phyloP scores from a whole-genome alignment of 495 filamentous ascomycete species.

The Trichocladium uniseriatum region DNA sequence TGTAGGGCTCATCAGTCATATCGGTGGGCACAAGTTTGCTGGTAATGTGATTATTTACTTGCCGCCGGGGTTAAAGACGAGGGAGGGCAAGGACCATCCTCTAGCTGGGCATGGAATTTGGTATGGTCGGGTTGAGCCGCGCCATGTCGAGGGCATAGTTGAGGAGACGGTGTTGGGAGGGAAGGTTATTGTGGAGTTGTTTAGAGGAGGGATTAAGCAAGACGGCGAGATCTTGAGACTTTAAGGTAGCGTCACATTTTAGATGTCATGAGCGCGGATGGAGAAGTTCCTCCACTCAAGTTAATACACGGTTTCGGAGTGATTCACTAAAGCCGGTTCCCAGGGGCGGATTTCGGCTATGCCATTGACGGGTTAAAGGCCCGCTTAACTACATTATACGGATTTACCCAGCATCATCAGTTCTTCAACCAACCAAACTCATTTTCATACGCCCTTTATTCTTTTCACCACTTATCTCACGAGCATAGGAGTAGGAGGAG shows the following conservation, averaged over 20 bases:
- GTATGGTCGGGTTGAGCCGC: slow-evolving; percentile 85
- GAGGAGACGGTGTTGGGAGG: slow-evolving; percentile 68
- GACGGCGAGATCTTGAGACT: slow-evolving; percentile 36
- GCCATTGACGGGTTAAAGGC: slow-evolving; percentile 5
- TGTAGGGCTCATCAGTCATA: slow-evolving; percentile 74
- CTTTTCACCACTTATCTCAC: not conserved
- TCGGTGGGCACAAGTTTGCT: slow-evolving; percentile 88
- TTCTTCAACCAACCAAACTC: not conserved
- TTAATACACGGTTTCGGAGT: no score
- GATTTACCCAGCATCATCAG: not conserved
- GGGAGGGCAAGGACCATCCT: slow-evolving; percentile 36
- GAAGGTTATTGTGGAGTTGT: slow-evolving; percentile 65
- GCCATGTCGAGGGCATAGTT: slow-evolving; percentile 78
- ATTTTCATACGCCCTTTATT: not conserved
- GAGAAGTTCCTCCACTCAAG: no score
- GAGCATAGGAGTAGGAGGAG: not conserved
- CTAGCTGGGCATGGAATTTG: slow-evolving; percentile 79
- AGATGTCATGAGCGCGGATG: no score
- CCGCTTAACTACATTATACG: not conserved
- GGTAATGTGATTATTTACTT: slow-evolving; percentile 91
- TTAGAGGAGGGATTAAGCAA: slow-evolving; percentile 51
- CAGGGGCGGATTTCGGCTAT: not conserved
- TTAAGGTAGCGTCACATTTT: slow-evolving; percentile 11
- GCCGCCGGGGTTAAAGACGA: slow-evolving; percentile 44
- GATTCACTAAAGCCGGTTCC: not conserved